Conservation (phyloP, 495 filamentous ascomycete genomes). For the Immersiella caudata region DNA sequence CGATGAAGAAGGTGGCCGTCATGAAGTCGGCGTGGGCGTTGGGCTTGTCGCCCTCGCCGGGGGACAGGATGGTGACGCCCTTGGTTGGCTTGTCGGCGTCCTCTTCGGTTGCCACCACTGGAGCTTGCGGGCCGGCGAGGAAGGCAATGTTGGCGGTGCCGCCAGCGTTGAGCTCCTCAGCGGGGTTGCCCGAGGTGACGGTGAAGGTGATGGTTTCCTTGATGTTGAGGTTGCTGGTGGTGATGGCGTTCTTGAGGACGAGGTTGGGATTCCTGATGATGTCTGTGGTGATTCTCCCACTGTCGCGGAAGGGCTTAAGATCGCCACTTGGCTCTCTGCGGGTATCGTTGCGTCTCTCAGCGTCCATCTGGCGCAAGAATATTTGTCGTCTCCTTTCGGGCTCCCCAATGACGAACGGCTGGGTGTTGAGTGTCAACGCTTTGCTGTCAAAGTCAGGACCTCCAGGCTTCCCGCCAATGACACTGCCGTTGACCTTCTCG, state of each 20-base stretch:
- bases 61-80: not conserved
- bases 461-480: not conserved
- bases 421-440: not conserved
- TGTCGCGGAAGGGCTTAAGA: not conserved
- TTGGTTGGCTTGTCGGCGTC: not conserved
- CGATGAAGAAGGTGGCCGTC: not conserved
- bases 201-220: conserved; percentile 5
- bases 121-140: not conserved
- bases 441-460: not conserved
- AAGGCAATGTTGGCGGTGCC: conserved; percentile 13
- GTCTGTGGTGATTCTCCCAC: not conserved
- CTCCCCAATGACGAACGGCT: not conserved
- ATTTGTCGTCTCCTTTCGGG: too few species aligned
- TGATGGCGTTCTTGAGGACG: conserved; percentile 5
- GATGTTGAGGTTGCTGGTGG: not conserved
- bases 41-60: not conserved
- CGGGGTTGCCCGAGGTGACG: not conserved
- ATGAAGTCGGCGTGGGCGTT: conserved; percentile 11
- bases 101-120: not conserved
- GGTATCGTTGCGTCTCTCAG: not conserved
- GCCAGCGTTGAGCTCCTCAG: not conserved
- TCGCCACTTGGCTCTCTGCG: not conserved
- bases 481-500: not conserved
- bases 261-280: conserved; percentile 13
- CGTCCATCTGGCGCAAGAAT: not conserved